These are phyloP conservation scores for Phialophora verrucosa DNA, from an alignment of 2,329 filamentous ascomycete species.

Conservation along the genomic window DNA sequence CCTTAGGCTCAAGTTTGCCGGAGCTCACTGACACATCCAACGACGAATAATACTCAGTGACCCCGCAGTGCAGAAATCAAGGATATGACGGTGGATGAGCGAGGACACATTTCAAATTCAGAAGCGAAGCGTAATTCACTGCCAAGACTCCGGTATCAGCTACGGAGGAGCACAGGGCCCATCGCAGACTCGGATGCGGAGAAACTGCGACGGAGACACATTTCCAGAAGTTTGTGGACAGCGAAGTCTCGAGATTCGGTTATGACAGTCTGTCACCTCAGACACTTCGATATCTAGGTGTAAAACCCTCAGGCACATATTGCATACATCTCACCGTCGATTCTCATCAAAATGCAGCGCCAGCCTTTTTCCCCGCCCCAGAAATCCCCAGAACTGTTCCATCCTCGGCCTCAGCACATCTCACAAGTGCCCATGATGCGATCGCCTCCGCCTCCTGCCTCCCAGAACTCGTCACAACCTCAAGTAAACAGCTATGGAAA, in stretches of 20 bases:
- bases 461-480: conserved; percentile 62
- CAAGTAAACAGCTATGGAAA: conserved; percentile 54
- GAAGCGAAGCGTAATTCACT: not conserved
- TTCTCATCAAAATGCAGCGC: conserved; percentile 73
- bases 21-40: not conserved
- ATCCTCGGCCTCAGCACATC: conserved; percentile 97
- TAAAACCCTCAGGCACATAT: not conserved
- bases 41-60: not conserved
- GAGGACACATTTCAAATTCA: not conserved
- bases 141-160: not conserved
- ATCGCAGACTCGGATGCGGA: not conserved
- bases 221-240: conserved; percentile 9
- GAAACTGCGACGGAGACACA: conserved; percentile 11
- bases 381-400: conserved; percentile 89
- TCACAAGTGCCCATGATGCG: conserved; percentile 96
- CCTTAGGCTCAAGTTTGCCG: not conserved
- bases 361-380: conserved; percentile 76
- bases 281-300: conserved; percentile 1
- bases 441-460: conserved; percentile 81
- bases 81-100: not conserved
- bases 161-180: not conserved
- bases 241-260: conserved; percentile 2
- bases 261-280: conserved; percentile 12
- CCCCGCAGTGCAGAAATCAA: no score
- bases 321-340: not conserved